A percentile compares a stretch with the other conserved stretches of the same genome.
Evolutionary conservation across 768 basidiomycete genomes (phyloP).

Genomic region (Calocybe gangraenosa): DNA sequence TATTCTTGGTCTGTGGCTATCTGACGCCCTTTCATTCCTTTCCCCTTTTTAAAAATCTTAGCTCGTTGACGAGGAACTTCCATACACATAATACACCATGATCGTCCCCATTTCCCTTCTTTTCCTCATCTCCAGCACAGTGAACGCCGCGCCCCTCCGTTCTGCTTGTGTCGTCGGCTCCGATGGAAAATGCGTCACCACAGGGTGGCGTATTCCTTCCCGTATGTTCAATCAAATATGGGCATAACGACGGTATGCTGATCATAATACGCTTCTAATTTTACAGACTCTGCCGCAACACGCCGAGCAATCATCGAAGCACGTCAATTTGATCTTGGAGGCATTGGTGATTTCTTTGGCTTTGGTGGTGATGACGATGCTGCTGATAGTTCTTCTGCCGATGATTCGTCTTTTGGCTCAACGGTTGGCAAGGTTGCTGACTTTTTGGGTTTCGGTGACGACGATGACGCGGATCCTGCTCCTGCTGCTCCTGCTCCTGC

Average conservation of each 20-base stretch:
- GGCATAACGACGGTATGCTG: too few species aligned
- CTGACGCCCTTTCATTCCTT: conserved; percentile 13
- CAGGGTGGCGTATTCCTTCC: conserved; percentile 2
- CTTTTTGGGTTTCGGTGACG: background rate
- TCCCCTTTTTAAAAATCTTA: background rate
- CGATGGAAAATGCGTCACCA: background rate
- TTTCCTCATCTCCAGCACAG: conserved; percentile 6
- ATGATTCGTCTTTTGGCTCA: background rate
- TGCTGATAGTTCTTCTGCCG: conserved; percentile 2
- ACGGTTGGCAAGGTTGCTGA: background rate
- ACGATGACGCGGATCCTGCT: background rate
- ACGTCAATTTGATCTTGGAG: conserved; percentile 7
- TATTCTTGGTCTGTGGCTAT: conserved; percentile 8
- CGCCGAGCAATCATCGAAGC: background rate
- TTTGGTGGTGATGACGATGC: conserved; percentile 5
- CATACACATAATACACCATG: conserved; percentile 7
- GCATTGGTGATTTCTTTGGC: conserved; percentile 5
- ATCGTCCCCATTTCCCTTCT: conserved; percentile 7
- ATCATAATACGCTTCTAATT: background rate
- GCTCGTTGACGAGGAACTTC: conserved; percentile 10
- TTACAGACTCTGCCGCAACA: background rate
- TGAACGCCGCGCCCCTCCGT: conserved; percentile 6
- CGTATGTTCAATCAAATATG: background rate
- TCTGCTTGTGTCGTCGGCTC: background rate
- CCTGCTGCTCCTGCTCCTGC: background rate